phyloP scores from a whole-genome alignment of 2,329 filamentous ascomycete species.

The Kalmusia sp. region DNA sequence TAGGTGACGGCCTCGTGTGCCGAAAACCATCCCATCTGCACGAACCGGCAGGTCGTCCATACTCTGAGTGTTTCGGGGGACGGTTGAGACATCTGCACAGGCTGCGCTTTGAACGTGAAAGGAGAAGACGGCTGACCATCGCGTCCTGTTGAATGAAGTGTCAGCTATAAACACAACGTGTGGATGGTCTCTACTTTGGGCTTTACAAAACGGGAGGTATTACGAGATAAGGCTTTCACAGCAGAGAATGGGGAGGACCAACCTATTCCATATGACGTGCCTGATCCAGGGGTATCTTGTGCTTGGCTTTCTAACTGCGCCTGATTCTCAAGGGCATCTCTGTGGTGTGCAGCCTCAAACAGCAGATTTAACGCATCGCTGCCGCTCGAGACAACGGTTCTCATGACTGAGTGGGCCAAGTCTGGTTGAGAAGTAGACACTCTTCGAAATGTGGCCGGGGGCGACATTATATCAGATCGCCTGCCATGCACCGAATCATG shows the following conservation, averaged over 20 bases:
- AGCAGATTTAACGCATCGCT: constrained; percentile 62
- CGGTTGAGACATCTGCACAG: constrained; percentile 48
- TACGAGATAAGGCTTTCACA: too few relatives aligned
- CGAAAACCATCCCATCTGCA: constrained; percentile 64
- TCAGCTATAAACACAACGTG: not conserved
- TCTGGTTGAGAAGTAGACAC: constrained; percentile 43
- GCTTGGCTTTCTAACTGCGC: constrained; percentile 43
- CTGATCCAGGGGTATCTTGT: constrained; percentile 46
- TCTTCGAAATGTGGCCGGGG: constrained; percentile 35
- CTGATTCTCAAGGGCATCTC: constrained; percentile 44
- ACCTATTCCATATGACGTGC: constrained; percentile 24
- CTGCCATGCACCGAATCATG: constrained; percentile 34
- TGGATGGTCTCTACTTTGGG: too few relatives aligned
- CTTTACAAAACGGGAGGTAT: too few relatives aligned
- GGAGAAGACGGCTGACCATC: constrained; percentile 32
- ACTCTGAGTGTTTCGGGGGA: constrained; percentile 51
- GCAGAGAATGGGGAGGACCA: too few relatives aligned
- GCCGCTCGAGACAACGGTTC: constrained; percentile 60
- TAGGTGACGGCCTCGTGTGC: constrained; percentile 62
- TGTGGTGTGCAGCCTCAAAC: constrained; percentile 57
- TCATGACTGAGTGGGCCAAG: constrained; percentile 52
- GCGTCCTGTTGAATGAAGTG: constrained; percentile 8
- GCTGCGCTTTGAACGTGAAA: constrained; percentile 42
- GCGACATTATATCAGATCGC: constrained; percentile 39
- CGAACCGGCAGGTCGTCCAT: constrained; percentile 60